phyloP scores from a whole-genome alignment of 192 early-diverging fungal species.

The Entomortierella lignicola region DNA sequence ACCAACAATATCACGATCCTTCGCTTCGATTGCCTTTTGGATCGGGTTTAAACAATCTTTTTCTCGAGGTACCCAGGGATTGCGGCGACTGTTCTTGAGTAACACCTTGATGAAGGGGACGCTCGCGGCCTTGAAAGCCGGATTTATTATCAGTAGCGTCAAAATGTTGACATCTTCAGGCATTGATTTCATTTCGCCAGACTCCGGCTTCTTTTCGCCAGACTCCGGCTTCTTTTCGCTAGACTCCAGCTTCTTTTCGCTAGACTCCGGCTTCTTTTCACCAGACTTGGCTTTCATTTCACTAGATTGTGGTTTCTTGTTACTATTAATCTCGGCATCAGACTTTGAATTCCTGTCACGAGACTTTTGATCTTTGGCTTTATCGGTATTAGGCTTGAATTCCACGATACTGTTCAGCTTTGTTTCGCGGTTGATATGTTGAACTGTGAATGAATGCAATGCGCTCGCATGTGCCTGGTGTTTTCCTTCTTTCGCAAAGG shows the following conservation, averaged over 20 bases:
- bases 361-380: no score
- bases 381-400: no score
- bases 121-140: neutral
- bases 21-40: conserved; percentile 22
- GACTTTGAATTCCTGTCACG: no score
- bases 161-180: neutral
- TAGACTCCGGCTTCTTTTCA: no score
- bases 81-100: conserved; percentile 6
- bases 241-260: no score
- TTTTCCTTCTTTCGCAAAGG: conserved; percentile 15
- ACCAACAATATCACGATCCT: conserved; percentile 19
- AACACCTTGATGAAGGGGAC: conserved; percentile 31
- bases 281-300: no score
- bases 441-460: conserved; percentile 25
- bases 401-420: no score
- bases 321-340: no score
- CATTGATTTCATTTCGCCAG: no score
- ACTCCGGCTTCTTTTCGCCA: no score
- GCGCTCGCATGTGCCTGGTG: conserved; percentile 34
- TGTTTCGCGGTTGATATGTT: conserved; percentile 36
- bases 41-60: conserved; percentile 19
- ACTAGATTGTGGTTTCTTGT: no score
- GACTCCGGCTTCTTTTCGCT: no score
- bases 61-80: conserved; percentile 50
- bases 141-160: conserved; percentile 18